Evolutionary conservation across 2,329 filamentous ascomycete genomes (phyloP).

Genomic region (Xylaria polymorpha): DNA sequence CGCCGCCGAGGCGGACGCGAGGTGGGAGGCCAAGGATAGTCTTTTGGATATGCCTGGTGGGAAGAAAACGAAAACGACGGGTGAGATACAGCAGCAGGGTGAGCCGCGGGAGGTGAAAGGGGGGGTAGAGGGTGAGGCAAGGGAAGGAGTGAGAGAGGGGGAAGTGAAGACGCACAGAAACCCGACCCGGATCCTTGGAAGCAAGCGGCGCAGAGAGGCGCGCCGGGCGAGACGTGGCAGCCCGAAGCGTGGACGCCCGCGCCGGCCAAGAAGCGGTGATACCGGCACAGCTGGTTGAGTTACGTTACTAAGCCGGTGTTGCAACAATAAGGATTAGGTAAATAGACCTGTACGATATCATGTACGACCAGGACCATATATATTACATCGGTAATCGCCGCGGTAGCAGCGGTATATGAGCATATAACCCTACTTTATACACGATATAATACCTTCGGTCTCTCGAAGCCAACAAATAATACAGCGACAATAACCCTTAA

Average conservation of each 20-base stretch:
- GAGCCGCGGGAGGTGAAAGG: slow-evolving; percentile 10
- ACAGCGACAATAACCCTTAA: not conserved
- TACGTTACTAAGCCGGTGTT: not conserved
- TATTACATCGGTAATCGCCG: not conserved
- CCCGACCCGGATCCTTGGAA: slow-evolving; percentile 67
- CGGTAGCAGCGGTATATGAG: not conserved
- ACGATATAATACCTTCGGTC: not conserved
- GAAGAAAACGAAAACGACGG: slow-evolving; percentile 35
- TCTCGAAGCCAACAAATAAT: not conserved
- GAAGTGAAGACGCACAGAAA: slow-evolving; percentile 22
- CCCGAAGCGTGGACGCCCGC: slow-evolving; percentile 71
- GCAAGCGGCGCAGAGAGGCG: slow-evolving; percentile 59
- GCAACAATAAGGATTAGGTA: slow-evolving; percentile 8
- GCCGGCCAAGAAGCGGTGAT: slow-evolving; percentile 45
- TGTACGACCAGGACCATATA: slow-evolving; percentile 20
- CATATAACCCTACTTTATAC: not conserved
- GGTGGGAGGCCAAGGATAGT: slow-evolving; percentile 71
- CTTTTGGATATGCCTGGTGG: slow-evolving; percentile 46
- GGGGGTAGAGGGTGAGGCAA: slow-evolving; percentile 3
- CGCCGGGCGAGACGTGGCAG: slow-evolving; percentile 74
- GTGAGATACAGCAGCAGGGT: not conserved
- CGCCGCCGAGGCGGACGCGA: slow-evolving; percentile 70
- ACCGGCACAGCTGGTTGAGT: not conserved
- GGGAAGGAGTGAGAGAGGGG: slow-evolving; percentile 14
- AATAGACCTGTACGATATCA: slow-evolving; percentile 36